Conservation (phyloP, 257 asterid genomes). For the Pogostemon cablin region DNA sequence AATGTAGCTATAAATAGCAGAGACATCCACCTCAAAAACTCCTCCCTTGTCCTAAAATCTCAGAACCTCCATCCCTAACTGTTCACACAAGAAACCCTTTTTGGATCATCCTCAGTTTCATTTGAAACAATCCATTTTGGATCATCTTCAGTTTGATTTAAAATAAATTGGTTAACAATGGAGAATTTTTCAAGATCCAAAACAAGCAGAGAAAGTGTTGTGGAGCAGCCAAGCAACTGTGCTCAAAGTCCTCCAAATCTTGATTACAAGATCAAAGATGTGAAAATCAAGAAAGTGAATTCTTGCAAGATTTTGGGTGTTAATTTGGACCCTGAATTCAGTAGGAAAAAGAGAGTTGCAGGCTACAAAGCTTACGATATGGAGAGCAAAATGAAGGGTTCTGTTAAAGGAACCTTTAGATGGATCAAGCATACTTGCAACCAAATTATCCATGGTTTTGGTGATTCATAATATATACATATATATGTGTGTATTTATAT, state of each 20-base stretch:
- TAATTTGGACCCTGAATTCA: conserved; percentile 62
- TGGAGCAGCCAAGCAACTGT: conserved; percentile 45
- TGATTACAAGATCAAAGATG: conserved; percentile 29
- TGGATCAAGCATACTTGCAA: conserved; percentile 75
- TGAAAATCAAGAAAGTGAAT: conserved; percentile 51
- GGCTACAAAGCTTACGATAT: conserved; percentile 63
- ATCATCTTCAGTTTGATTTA: neutral
- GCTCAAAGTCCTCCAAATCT: conserved; percentile 20
- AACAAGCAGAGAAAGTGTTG: conserved; percentile 42
- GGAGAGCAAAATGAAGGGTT: conserved; percentile 77
- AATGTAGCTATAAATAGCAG: conserved; percentile 9
- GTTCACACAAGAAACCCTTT: neutral
- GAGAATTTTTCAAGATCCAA: conserved; percentile 54
- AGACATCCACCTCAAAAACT: conserved; percentile 4
- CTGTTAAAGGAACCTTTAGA: conserved; percentile 65
- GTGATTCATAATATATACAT: conserved; percentile 37
- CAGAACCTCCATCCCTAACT: neutral
- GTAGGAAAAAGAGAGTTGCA: conserved; percentile 78
- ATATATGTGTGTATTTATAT: too few species aligned
- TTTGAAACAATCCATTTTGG: neutral
- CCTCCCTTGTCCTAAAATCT: conserved; percentile 7
- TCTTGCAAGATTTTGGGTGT: conserved; percentile 53
- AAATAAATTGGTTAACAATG: conserved; percentile 27
- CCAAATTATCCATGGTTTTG: conserved; percentile 65
- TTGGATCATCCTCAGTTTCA: too few species aligned